Conservation (phyloP, 495 filamentous ascomycete genomes). For the Aspergillus nanangensis region DNA sequence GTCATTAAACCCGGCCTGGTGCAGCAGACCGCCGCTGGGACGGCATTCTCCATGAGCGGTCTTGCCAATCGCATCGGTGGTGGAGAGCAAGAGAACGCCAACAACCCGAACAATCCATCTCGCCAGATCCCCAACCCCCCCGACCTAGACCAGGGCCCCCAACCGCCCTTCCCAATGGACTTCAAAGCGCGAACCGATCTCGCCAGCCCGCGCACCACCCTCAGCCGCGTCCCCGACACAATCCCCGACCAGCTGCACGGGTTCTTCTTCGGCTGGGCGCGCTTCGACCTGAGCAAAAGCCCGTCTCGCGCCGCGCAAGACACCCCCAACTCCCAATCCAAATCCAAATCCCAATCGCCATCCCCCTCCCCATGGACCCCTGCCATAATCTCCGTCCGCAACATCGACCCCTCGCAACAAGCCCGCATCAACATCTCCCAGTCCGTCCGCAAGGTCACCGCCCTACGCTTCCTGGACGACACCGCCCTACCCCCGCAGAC, state of each 20-base stretch:
- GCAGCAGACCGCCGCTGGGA: constrained; percentile 33
- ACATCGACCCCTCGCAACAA: constrained; percentile 34
- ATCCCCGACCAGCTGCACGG: constrained; percentile 48
- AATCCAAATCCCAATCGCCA: constrained; percentile 12
- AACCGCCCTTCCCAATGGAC: constrained; percentile 53
- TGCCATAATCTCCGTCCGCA: constrained; percentile 43
- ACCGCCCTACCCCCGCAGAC: constrained; percentile 19
- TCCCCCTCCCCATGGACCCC: constrained; percentile 41
- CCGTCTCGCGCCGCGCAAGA: no score
- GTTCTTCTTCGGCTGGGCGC: constrained; percentile 61
- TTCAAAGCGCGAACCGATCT: constrained; percentile 37
- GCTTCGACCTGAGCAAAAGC: constrained; percentile 23
- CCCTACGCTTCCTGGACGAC: constrained; percentile 45
- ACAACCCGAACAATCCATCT: constrained; percentile 6
- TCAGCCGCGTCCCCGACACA: constrained; percentile 39
- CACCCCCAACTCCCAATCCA: no score
- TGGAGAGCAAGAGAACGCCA: constrained; percentile 10
- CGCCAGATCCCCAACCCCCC: constrained; percentile 9
- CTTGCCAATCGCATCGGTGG: constrained; percentile 30
- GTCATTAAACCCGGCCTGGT: constrained; percentile 34
- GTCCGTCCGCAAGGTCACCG: constrained; percentile 34
- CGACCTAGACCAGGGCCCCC: constrained; percentile 44
- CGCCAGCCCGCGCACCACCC: constrained; percentile 14
- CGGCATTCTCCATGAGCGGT: constrained; percentile 37
- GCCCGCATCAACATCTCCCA: constrained; percentile 32